Evolutionary conservation across 2,329 filamentous ascomycete species (phyloP).

Genomic region (Arthroderma uncinatum): DNA sequence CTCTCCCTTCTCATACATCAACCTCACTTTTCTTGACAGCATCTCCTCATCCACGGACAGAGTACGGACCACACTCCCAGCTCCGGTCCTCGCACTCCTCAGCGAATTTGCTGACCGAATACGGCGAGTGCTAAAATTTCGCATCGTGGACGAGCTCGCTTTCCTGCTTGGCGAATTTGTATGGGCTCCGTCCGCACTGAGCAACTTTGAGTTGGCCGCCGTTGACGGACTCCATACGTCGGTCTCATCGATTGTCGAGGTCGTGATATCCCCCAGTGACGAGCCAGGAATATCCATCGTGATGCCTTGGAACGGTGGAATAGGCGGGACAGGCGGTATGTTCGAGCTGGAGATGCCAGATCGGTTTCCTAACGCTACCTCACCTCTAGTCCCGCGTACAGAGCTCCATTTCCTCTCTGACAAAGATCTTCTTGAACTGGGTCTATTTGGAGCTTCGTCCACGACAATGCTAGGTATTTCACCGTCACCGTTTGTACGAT

Average conservation of each 20-base stretch:
- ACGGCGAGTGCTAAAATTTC: constrained; percentile 19
- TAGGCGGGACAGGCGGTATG: constrained; percentile 19
- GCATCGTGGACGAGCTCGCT: constrained; percentile 12
- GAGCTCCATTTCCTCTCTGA: constrained; percentile 33
- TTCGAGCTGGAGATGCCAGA: constrained; percentile 9
- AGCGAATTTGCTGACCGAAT: constrained; percentile 28
- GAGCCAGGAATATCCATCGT: constrained; percentile 46
- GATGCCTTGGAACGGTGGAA: constrained; percentile 37
- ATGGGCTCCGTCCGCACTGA: neutral
- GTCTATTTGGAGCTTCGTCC: constrained; percentile 26
- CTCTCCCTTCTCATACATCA: constrained; percentile 53
- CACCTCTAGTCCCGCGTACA: constrained; percentile 23
- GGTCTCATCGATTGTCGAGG: constrained; percentile 33
- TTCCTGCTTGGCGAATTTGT: constrained; percentile 8
- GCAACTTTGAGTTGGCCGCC: constrained; percentile 10
- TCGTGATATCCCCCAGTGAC: constrained; percentile 42
- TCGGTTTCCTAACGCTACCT: constrained; percentile 20
- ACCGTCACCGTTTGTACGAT: constrained; percentile 15
- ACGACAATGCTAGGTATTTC: constrained; percentile 34
- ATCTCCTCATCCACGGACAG: constrained; percentile 55
- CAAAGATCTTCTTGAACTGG: constrained; percentile 32
- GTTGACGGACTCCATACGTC: constrained; percentile 8
- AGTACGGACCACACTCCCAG: constrained; percentile 35
- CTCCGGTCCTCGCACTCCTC: constrained; percentile 27
- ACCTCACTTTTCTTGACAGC: constrained; percentile 50